These are phyloP conservation scores for Cronartium quercuum DNA, from an alignment of 1,284 basidiomycete species.

Conservation along the genomic window DNA sequence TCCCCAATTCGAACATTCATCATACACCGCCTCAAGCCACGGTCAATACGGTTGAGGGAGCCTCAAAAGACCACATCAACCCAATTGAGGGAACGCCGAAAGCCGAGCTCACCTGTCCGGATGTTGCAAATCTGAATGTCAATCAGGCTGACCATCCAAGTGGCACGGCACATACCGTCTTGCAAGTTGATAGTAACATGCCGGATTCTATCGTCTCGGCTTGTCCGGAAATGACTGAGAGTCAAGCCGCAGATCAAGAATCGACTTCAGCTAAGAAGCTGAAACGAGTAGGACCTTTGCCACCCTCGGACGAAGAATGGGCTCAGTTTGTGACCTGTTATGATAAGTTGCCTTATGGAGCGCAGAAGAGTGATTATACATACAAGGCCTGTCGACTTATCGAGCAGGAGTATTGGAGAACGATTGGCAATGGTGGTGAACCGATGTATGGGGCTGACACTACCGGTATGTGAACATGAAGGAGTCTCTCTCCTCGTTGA, in stretches of 20 bases:
- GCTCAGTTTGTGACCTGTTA: conserved; percentile 20
- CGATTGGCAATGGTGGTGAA: conserved; percentile 76
- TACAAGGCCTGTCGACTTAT: conserved; percentile 76
- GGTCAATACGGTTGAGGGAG: neutral
- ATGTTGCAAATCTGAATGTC: neutral
- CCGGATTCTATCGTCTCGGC: neutral
- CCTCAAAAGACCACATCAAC: neutral
- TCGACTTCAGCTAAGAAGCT: conserved; percentile 10
- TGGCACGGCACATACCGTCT: neutral
- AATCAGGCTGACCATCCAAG: neutral
- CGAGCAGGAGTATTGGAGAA: conserved; percentile 87
- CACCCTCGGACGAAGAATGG: conserved; percentile 40
- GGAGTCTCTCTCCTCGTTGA: neutral
- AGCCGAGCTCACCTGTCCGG: neutral
- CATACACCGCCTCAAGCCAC: neutral
- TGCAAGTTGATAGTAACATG: neutral
- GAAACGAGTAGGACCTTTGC: conserved; percentile 39
- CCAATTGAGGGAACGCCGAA: neutral
- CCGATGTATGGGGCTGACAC: conserved; percentile 96
- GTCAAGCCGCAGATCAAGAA: neutral
- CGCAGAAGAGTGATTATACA: conserved; percentile 67
- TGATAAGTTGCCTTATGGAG: conserved; percentile 68
- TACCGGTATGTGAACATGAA: conserved; percentile 56
- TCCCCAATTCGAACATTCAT: neutral
- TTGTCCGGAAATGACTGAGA: neutral